Evolutionary conservation across 352 stramenopile species (phyloP).

Genomic region (Phytophthora fragariaefolia): DNA sequence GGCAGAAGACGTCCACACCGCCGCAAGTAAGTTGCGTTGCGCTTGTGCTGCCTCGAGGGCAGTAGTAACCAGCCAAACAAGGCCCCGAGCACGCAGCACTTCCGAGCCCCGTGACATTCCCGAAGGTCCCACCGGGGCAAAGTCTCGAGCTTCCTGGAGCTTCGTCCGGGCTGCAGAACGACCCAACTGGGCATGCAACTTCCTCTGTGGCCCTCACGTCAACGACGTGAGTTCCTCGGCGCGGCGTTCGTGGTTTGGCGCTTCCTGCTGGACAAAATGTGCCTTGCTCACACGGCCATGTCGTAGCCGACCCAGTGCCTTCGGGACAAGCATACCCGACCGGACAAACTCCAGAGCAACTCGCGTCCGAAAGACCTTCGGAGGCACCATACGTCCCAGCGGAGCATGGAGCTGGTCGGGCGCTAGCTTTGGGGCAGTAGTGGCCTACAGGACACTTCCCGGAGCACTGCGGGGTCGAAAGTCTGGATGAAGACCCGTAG

Average conservation of each 20-base stretch:
- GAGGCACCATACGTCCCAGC: constrained; percentile 62
- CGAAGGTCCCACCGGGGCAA: constrained; percentile 74
- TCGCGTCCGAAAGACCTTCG: constrained; percentile 40
- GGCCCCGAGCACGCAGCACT: constrained; percentile 51
- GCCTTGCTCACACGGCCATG: constrained; percentile 40
- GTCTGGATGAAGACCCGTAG: constrained; percentile 43
- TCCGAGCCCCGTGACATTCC: constrained; percentile 46
- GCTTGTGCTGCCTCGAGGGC: constrained; percentile 50
- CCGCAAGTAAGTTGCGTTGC: constrained; percentile 50
- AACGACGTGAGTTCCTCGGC: constrained; percentile 44
- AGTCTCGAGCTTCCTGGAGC: constrained; percentile 34
- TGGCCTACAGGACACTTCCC: constrained; percentile 59
- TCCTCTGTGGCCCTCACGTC: constrained; percentile 10
- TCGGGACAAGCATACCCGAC: constrained; percentile 68
- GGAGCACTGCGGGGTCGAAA: constrained; percentile 46
- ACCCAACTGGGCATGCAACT: constrained; percentile 44
- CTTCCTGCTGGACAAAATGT: constrained; percentile 35
- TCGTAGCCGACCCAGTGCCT: constrained; percentile 55
- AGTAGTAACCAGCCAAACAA: constrained; percentile 69
- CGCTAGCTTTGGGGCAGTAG: constrained; percentile 56
- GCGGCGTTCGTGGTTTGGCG: constrained; percentile 18
- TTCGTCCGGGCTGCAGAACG: constrained; percentile 57
- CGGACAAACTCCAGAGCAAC: constrained; percentile 66
- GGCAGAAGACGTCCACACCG: constrained; percentile 51
- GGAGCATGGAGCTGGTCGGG: constrained; percentile 44